Base-by-base conservation (phyloP, 2,329 filamentous ascomycete species). In the Paecilomyces dactylethromorphus region DNA sequence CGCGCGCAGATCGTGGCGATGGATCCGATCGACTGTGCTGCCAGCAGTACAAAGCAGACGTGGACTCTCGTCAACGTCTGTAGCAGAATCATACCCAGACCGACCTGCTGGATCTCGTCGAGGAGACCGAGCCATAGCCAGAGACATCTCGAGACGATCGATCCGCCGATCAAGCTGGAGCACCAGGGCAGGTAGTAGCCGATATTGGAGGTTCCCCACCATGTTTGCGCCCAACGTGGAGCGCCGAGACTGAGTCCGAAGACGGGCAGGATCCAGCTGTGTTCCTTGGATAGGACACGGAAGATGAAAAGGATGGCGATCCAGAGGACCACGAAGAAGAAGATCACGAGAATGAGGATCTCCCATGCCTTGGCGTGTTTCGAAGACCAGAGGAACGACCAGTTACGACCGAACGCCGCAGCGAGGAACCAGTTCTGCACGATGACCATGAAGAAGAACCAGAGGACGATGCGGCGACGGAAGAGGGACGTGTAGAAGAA, bases 71-170 rank as follows among this genome's bases (percentile, higher is more conserved):
- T 85, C 64, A 84, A 69, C 1, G 83, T 85, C 66, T 84, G 82
- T 53, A 86, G 70, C 13, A 86, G 75, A 56, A 86, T 80, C 83
- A 86, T 86, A 57, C 84, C 84, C 56, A 86, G 78, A 8, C 84
- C 84, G 5, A 85, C 81, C 56, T 82, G 82, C 67, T 87, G 84
- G 10, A 86, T 74, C 3, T 81, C 78, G 62, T 86, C 84, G 4
- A 86, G 74, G 12, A 85, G 76, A 31, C 84, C 84, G 1, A 87
- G 78, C 83, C 83, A 86, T 7, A 86, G 75, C 84, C 84, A 86
- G 7, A 86, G 69, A 22, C 74, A 69, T 49, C 83, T 74, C 1
- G 80, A 79, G 10, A 82, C 67, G 0, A 86, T 66, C 1, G 84
- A 80, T 12, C 78, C 77, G n/a, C n/a, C n/a, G n/a, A n/a, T n/a